phyloP scores from a whole-genome alignment of 139 green algal genomes.

The Nannochloris sp. region DNA sequence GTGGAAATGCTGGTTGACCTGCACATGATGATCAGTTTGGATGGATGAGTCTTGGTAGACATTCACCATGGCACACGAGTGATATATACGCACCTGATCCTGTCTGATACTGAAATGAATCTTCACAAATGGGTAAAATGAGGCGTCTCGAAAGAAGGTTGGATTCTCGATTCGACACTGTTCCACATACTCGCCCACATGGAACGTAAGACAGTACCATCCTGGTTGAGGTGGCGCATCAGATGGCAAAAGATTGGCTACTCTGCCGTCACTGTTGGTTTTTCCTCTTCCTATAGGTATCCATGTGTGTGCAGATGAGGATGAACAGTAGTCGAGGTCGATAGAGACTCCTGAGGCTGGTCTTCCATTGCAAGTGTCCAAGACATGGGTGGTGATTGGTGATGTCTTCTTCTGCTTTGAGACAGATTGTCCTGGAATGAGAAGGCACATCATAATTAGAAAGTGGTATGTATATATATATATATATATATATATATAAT shows the following conservation, averaged over 20 bases:
- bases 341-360: slow-evolving; percentile 71
- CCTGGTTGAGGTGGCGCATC: slow-evolving; percentile 46
- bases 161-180: slow-evolving; percentile 35
- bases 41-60: neutral
- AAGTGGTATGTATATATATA: too few species aligned
- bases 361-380: slow-evolving; percentile 70
- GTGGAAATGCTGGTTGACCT: slow-evolving; percentile 78
- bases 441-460: neutral
- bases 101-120: slow-evolving; percentile 66
- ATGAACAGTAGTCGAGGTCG: neutral
- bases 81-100: slow-evolving; percentile 25
- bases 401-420: slow-evolving; percentile 28
- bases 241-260: slow-evolving; percentile 46
- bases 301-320: slow-evolving; percentile 46
- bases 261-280: slow-evolving; percentile 74
- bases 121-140: slow-evolving; percentile 72
- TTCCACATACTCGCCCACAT: slow-evolving; percentile 60
- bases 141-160: slow-evolving; percentile 29
- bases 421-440: neutral
- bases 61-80: neutral
- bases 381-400: slow-evolving; percentile 90
- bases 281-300: slow-evolving; percentile 32
- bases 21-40: neutral
- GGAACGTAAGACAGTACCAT: slow-evolving; percentile 72
- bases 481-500: too few species aligned